These are phyloP conservation scores for Penicillium fimorum DNA, from an alignment of 495 filamentous ascomycete species.

Conservation along the genomic window DNA sequence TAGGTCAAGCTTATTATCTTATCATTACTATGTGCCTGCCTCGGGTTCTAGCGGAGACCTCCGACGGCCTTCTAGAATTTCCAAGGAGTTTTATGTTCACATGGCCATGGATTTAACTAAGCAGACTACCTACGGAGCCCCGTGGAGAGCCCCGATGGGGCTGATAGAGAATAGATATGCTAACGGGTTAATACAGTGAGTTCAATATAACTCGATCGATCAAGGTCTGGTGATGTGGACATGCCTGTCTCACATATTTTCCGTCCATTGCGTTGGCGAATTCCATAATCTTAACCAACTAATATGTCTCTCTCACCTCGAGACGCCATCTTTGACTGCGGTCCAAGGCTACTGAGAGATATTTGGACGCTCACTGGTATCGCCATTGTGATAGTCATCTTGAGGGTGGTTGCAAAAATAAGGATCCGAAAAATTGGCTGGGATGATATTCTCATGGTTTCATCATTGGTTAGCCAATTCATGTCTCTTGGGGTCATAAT, in stretches of 20 bases:
- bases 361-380: conserved; percentile 28
- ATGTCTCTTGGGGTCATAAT: background rate
- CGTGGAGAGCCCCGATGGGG: conserved; percentile 20
- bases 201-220: conserved; percentile 11
- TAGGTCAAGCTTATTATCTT: background rate
- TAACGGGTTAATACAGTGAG: conserved; percentile 14
- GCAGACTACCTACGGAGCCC: too few relatives aligned
- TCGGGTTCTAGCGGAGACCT: conserved; percentile 1
- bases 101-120: too few relatives aligned
- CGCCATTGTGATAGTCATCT: conserved; percentile 17
- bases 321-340: conserved; percentile 11
- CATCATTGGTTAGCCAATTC: conserved; percentile 27
- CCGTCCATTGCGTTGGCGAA: background rate
- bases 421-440: conserved; percentile 24
- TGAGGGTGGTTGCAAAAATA: conserved; percentile 28
- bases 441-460: conserved; percentile 31
- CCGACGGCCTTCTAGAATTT: background rate
- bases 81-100: too few relatives aligned
- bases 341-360: conserved; percentile 24
- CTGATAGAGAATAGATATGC: background rate
- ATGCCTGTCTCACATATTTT: conserved; percentile 1
- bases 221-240: background rate
- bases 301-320: conserved; percentile 16
- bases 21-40: background rate
- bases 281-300: background rate